Evolutionary conservation across 2,329 filamentous ascomycete species (phyloP).

Genomic region (Exutisphaerella laricina): DNA sequence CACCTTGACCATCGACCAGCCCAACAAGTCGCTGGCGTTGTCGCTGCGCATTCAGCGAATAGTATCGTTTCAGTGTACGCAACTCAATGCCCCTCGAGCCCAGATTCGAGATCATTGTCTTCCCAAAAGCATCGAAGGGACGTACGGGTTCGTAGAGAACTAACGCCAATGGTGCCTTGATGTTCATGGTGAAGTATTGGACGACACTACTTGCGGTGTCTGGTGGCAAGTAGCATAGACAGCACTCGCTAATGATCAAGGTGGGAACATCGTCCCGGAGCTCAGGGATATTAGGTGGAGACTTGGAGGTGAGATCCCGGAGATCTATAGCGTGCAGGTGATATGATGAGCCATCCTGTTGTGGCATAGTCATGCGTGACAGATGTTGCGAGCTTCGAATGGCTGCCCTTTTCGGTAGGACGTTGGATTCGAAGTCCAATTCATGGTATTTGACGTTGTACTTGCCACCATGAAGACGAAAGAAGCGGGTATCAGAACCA

Average conservation of each 20-base stretch:
- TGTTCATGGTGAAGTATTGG: slow-evolving; percentile 34
- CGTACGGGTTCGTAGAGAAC: slow-evolving; percentile 86
- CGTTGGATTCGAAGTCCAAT: slow-evolving; percentile 74
- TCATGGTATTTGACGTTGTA: slow-evolving; percentile 72
- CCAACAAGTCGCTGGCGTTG: slow-evolving; percentile 61
- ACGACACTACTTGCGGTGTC: slow-evolving; percentile 51
- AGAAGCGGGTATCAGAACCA: slow-evolving; percentile 85
- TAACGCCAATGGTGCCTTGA: slow-evolving; percentile 50
- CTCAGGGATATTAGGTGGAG: slow-evolving; percentile 33
- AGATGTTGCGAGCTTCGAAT: slow-evolving; percentile 24
- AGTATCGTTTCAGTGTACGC: slow-evolving; percentile 72
- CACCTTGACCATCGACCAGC: slow-evolving; percentile 54
- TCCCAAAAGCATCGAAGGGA: slow-evolving; percentile 78
- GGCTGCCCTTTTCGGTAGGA: slow-evolving; percentile 25
- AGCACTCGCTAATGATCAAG: slow-evolving; percentile 88
- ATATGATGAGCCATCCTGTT: slow-evolving; percentile 39
- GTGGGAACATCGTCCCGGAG: slow-evolving; percentile 63
- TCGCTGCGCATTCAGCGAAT: slow-evolving; percentile 62
- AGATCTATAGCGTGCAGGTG: slow-evolving; percentile 61
- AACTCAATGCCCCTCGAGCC: slow-evolving; percentile 74
- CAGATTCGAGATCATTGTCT: slow-evolving; percentile 88
- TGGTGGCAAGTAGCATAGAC: slow-evolving; percentile 77
- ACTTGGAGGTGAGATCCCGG: slow-evolving; percentile 48
- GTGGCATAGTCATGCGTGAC: slow-evolving; percentile 16
- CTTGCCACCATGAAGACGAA: slow-evolving; percentile 57